Evolutionary conservation across 768 basidiomycete genomes (phyloP), one percentile per base, ranked within the genome.

Genomic region (Lepiota subincarnata): DNA sequence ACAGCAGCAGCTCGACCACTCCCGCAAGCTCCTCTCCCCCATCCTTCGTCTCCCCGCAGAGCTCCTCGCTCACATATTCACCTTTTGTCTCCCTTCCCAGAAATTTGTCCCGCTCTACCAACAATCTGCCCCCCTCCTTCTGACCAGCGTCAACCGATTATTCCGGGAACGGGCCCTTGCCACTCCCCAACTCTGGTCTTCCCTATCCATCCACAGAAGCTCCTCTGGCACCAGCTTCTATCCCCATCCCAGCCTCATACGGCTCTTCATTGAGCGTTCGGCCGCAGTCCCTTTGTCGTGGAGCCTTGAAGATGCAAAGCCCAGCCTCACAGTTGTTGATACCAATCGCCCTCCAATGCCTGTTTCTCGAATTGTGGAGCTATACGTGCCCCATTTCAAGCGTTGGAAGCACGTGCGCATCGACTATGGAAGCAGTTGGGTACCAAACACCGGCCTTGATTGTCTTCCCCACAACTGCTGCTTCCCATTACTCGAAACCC

Each of bases 191-290:
- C 48, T 67, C 10, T 68, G 65, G 66, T 52, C 59, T 13, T 60
- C 58, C 6, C 50, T 65, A 36, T 36, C 56, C 34, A 56, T 66
- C 26, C 56, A 59, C 45, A 47, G 53, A 54, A 54, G 35, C 22
- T 41, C 18, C 45, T 48, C 46, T 4, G 53, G 53, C 18, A 54
- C 53, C 16, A 46, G 53, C 20, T 54, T 54, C 39, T 54, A 40
- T 50, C 36, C 53, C 20, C 53, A 54, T 28, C 53, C 53, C 14
- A 48, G 35, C 22, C 45, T 54, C 18, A 54, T 53, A 42, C 24
- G 63, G 28, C 41, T 60, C 7, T 70, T 65, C 61, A 45, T 70
- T 35, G 56, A 60, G 38, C 62, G 68, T 11, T 64, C 66, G 14
- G 64, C 60, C 48, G 55, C 59, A 8, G 50, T 56, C 37, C 62